Base-by-base conservation (phyloP, 2,329 filamentous ascomycete genomes). In the Claviceps spartinae region DNA sequence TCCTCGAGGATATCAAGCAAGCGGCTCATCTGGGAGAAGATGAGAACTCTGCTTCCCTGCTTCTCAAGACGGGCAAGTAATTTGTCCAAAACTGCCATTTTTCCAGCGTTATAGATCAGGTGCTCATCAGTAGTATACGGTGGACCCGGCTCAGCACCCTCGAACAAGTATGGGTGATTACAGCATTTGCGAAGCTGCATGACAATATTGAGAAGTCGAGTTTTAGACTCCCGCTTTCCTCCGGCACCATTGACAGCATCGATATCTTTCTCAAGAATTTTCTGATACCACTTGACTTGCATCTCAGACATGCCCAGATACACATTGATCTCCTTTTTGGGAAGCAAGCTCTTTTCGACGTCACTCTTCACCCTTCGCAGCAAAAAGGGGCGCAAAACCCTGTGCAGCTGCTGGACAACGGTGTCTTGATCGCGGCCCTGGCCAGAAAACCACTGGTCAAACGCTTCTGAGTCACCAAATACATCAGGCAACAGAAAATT, bases 151-250 rank as follows among this genome's bases (percentile, higher is more conserved):
- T 98, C 93, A 9, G 93, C 93, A 51, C 93, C 93, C 65, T 98
- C 93, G 59, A 98, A 98, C 1, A 98, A 80, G 61, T 98, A 98
- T 0, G 93, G 93, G 64, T 98, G 93, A 61, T 98, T 98, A 68
- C 93, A 98, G 71, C 93, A 98, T 70, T 98, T 98, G 61, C 93
- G 85, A 57, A 98, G 79, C 69, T 98, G 93, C 93, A 98, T 98
- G 60, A 98, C 93, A 63, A 98, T 98, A 70, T 98, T 98, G 57
- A 98, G 77, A 22, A 98, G 78, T 57, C 93, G 83, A 1, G 93
- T 98, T 73, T 98, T 98, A 36, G 91, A 97, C 70, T 98, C 93
- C 54, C 90, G 86, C 71, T 96, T 98, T 49, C 93, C 93, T 57
- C 86, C 88, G 34, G 91, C 93, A 55, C 93, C 93, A 60, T 98